Evolutionary conservation across 2,329 filamentous ascomycete species (phyloP).

Genomic region (Fusarium sp.): DNA sequence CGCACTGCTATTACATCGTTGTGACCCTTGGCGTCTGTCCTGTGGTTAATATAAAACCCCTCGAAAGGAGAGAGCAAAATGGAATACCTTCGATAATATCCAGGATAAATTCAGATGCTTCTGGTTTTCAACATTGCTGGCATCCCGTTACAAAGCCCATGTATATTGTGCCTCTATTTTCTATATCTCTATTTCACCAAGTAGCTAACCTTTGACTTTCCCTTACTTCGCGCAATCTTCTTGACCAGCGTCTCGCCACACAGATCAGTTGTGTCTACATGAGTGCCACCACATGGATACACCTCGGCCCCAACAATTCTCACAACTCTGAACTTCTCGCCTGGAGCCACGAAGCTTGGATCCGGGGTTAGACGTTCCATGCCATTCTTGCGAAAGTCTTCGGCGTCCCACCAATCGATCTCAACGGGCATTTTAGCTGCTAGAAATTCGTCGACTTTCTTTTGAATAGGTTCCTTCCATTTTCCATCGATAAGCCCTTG

Average conservation of each 20-base stretch:
- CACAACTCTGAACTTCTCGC: conserved; percentile 74
- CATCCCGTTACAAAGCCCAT: too few relatives aligned
- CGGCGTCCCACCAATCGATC: conserved; percentile 74
- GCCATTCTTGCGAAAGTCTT: conserved; percentile 67
- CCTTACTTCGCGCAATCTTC: conserved; percentile 65
- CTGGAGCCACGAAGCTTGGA: conserved; percentile 46
- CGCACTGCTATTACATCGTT: too few relatives aligned
- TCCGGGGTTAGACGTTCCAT: conserved; percentile 69
- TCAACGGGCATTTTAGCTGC: conserved; percentile 67
- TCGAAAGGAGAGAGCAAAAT: too few relatives aligned
- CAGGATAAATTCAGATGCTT: too few relatives aligned
- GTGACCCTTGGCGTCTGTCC: too few relatives aligned
- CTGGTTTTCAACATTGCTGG: too few relatives aligned
- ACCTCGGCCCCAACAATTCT: conserved; percentile 75
- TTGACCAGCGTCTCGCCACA: conserved; percentile 73
- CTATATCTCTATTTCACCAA: conserved; percentile 24
- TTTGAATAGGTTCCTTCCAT: conserved; percentile 73
- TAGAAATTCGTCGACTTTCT: conserved; percentile 70
- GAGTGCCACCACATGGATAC: conserved; percentile 82
- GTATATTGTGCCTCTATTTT: too few relatives aligned
- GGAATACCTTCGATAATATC: too few relatives aligned
- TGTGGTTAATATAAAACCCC: too few relatives aligned
- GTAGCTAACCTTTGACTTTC: conserved; percentile 45
- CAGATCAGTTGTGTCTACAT: conserved; percentile 71
- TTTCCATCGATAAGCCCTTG: conserved; percentile 73